Conservation (phyloP, 805 yeast genomes). For the Saccharomyces eubayanus region DNA sequence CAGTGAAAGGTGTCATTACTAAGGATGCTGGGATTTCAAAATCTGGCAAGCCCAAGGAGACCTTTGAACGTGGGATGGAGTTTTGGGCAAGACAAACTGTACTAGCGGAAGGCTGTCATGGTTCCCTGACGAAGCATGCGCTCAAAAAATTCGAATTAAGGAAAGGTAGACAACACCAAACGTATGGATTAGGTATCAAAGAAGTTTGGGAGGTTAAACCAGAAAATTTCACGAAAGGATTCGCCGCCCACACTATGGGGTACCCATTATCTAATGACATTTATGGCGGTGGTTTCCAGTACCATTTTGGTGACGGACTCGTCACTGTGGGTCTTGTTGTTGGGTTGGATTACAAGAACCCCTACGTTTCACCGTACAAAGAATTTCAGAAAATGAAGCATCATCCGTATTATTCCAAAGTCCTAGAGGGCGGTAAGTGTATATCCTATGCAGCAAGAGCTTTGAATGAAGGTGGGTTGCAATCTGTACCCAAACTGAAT, state of each 20-base stretch:
- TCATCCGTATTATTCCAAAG: constrained; percentile 73
- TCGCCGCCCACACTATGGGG: constrained; percentile 81
- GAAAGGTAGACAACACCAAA: constrained; percentile 56
- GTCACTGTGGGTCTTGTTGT: constrained; percentile 91
- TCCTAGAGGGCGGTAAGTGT: constrained; percentile 83
- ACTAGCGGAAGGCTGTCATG: constrained; percentile 97
- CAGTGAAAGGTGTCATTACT: constrained; percentile 84
- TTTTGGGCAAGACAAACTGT: constrained; percentile 85
- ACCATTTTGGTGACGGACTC: constrained; percentile 89
- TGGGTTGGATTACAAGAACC: constrained; percentile 90
- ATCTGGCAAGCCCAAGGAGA: constrained; percentile 65
- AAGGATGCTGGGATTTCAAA: constrained; percentile 82
- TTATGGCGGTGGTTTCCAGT: constrained; percentile 96
- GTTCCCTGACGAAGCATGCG: constrained; percentile 75
- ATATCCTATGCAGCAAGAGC: constrained; percentile 94
- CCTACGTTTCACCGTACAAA: constrained; percentile 90
- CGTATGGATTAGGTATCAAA: constrained; percentile 92
- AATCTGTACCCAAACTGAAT: constrained; percentile 78
- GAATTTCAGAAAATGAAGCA: constrained; percentile 92
- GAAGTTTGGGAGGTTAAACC: constrained; percentile 95
- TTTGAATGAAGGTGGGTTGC: constrained; percentile 93
- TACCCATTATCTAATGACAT: constrained; percentile 66
- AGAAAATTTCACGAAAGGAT: constrained; percentile 71
- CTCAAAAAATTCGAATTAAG: constrained; percentile 64
- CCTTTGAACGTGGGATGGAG: constrained; percentile 96